A percentile compares a stretch with the other conserved stretches of the same genome.
Evolutionary conservation across 805 yeast species (phyloP).

Genomic region (Metschnikowia peoriensis): DNA sequence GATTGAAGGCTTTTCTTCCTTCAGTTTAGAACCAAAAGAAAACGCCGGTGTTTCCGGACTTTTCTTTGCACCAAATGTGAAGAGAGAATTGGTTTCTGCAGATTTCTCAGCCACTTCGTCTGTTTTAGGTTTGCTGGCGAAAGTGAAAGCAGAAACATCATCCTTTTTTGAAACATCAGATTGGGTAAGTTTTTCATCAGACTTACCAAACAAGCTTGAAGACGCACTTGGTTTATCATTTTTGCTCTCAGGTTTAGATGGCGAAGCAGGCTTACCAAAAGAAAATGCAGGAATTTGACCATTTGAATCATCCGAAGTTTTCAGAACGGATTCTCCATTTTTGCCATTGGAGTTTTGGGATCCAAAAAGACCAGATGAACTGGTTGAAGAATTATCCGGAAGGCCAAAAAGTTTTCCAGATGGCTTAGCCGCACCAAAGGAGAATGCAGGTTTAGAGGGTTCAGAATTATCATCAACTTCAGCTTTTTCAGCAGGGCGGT

Average conservation of each 20-base stretch:
- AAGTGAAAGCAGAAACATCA: neutral
- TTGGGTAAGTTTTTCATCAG: neutral
- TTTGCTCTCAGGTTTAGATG: neutral
- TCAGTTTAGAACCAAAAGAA: neutral
- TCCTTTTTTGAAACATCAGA: neutral
- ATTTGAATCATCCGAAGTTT: neutral
- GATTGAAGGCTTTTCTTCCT: neutral
- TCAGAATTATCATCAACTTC: neutral
- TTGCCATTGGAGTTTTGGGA: neutral
- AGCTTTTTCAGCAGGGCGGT: neutral
- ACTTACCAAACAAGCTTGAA: neutral
- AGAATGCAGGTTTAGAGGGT: slow-evolving; percentile 1
- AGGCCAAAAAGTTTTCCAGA: neutral
- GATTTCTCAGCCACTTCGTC: neutral
- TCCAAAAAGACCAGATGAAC: neutral
- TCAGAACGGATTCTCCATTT: neutral
- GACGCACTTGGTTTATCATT: neutral
- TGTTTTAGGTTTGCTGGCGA: neutral
- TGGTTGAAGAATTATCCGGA: neutral
- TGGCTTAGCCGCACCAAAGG: slow-evolving; percentile 1
- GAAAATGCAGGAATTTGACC: neutral
- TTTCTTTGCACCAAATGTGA: slow-evolving; percentile 7
- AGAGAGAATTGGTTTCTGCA: neutral
- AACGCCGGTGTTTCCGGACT: neutral
- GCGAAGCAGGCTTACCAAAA: neutral